Evolutionary conservation across 164 flowering plant species (phyloP).

Genomic region (Magnolia changhungtana): DNA sequence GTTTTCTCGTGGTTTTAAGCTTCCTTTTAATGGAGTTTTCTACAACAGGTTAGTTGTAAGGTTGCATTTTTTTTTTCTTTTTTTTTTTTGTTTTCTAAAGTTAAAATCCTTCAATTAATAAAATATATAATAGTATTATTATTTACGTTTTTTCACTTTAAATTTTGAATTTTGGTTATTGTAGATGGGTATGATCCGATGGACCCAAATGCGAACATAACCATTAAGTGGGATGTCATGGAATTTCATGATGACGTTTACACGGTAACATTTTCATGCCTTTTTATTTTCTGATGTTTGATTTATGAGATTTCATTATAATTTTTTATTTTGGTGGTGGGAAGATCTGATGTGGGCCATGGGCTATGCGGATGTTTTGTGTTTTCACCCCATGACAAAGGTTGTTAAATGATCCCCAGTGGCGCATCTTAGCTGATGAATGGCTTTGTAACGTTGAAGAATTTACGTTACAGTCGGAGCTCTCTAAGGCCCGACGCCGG

Average conservation of each 20-base stretch:
- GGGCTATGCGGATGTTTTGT: no score
- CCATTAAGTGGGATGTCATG: slow-evolving; percentile 68
- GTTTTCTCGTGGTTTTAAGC: not conserved
- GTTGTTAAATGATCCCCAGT: no score
- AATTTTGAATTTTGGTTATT: not conserved
- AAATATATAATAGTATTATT: not conserved
- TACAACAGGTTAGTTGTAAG: not conserved
- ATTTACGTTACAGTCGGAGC: no score
- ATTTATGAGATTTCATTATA: no score
- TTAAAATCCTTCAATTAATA: not conserved
- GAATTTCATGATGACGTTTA: slow-evolving; percentile 20
- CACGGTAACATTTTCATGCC: slow-evolving; percentile 35
- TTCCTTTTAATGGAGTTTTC: not conserved
- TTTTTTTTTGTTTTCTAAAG: not conserved
- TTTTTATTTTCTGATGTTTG: not conserved
- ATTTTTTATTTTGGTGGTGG: no score
- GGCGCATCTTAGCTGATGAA: no score
- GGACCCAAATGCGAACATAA: slow-evolving; percentile 65
- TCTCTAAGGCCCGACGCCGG: no score
- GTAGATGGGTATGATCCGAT: slow-evolving; percentile 70
- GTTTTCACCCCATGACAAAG: no score
- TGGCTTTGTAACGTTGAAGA: no score
- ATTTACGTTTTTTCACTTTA: not conserved
- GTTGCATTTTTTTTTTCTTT: not conserved
- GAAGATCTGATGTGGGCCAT: no score